Percentiles rank a stretch among this genome's conserved stretches.
phyloP scores from a whole-genome alignment of 2,329 filamentous ascomycete genomes.

The Aspergillus melleus region DNA sequence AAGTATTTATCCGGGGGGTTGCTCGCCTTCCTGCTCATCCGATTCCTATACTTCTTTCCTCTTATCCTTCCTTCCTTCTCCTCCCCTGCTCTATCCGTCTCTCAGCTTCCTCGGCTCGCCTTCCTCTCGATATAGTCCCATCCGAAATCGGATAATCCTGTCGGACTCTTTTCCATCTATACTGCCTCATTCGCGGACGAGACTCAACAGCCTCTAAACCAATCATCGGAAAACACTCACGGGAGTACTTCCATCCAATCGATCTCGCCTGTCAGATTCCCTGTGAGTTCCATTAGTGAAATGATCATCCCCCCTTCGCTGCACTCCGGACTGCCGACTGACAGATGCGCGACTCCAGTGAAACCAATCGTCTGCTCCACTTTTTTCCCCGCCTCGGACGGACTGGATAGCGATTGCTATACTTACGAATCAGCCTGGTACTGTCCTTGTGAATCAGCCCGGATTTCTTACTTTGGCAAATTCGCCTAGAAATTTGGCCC shows the following conservation, averaged over 20 bases:
- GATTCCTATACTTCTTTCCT: neutral
- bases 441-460: constrained; percentile 5
- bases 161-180: neutral
- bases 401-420: constrained; percentile 17
- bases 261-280: constrained; percentile 15
- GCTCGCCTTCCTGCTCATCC: constrained; percentile 1
- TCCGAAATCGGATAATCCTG: neutral
- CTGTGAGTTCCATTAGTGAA: constrained; percentile 10
- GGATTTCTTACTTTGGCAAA: constrained; percentile 5
- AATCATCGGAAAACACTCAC: neutral
- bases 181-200: neutral
- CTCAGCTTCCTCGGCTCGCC: neutral
- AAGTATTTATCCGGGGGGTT: constrained; percentile 3
- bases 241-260: neutral
- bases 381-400: constrained; percentile 29
- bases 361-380: constrained; percentile 23
- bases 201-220: neutral
- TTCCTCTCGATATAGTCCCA: constrained; percentile 2
- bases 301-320: constrained; percentile 10
- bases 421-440: constrained; percentile 9
- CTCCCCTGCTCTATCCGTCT: neutral
- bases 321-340: constrained; percentile 9
- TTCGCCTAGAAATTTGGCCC: constrained; percentile 8
- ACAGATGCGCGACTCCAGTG: constrained; percentile 9
- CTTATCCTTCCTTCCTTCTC: neutral